A percentile compares a stretch with the other conserved stretches of the same genome.
These are phyloP conservation scores for Monosporozyma servazzii DNA, from an alignment of 805 yeast species.

Conservation along the genomic window DNA sequence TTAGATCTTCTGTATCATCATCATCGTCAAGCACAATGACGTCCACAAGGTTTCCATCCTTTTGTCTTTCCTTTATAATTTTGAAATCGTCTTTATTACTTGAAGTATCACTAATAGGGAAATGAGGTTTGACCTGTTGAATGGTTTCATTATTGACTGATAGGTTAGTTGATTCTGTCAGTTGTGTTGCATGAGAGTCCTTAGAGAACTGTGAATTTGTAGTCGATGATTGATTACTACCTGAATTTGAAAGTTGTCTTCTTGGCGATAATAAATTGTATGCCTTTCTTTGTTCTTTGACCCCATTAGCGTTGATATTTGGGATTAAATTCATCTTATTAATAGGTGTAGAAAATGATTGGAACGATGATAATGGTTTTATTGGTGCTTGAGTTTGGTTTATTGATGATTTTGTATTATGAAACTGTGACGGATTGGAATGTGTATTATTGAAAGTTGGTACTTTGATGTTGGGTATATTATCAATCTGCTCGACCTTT, in stretches of 20 bases:
- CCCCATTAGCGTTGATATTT: conserved; percentile 9
- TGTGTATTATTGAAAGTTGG: background rate
- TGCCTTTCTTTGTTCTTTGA: conserved; percentile 7
- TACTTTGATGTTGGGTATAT: background rate
- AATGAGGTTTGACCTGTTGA: background rate
- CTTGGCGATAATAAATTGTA: conserved; percentile 14
- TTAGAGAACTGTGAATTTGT: conserved; percentile 25
- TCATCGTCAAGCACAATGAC: conserved; percentile 22
- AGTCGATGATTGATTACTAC: conserved; percentile 12
- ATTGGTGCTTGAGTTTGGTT: background rate
- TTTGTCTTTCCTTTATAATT: conserved; percentile 10
- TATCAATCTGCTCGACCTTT: background rate
- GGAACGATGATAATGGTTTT: conserved; percentile 19
- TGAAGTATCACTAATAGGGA: background rate
- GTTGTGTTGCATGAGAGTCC: conserved; percentile 13
- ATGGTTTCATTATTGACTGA: background rate
- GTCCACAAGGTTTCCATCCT: conserved; percentile 20
- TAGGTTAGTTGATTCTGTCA: conserved; percentile 7
- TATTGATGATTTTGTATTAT: background rate
- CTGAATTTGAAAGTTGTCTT: conserved; percentile 21
- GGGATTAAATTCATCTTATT: conserved; percentile 8
- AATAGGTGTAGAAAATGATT: conserved; percentile 13
- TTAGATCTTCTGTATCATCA: background rate
- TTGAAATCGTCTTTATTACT: background rate
- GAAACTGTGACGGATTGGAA: background rate